These are phyloP conservation scores for Hypoxylon sp. DNA, from an alignment of 2,329 filamentous ascomycete species.

Conservation along the genomic window DNA sequence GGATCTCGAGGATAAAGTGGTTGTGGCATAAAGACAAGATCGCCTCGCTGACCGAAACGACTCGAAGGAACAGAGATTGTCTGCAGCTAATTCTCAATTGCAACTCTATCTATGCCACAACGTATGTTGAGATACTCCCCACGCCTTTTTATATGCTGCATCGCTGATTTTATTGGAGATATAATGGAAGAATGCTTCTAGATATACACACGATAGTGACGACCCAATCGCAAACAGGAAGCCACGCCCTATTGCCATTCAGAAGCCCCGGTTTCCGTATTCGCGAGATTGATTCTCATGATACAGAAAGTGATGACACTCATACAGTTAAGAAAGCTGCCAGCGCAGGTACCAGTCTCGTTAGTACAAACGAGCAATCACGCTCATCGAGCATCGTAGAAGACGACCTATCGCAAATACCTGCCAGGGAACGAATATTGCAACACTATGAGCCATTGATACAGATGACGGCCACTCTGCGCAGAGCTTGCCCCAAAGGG, in stretches of 20 bases:
- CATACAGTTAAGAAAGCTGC: neutral
- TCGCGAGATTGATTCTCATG: neutral
- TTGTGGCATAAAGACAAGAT: constrained; percentile 10
- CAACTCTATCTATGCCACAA: neutral
- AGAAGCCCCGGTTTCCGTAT: neutral
- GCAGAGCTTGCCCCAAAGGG: constrained; percentile 9
- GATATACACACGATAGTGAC: constrained; percentile 20
- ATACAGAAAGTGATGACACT: neutral
- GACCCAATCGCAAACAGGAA: neutral
- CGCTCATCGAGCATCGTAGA: neutral
- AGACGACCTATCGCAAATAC: neutral
- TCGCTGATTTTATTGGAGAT: constrained; percentile 3
- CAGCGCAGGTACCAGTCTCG: neutral
- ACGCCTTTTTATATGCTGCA: too few species aligned
- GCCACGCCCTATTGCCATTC: neutral
- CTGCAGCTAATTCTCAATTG: constrained; percentile 5
- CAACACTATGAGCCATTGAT: constrained; percentile 3
- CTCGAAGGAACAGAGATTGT: constrained; percentile 2
- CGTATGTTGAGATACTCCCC: neutral
- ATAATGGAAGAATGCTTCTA: constrained; percentile 17
- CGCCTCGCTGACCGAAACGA: neutral
- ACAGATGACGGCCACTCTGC: constrained; percentile 16
- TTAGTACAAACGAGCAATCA: too few species aligned
- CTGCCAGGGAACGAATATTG: neutral
- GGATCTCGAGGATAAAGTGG: constrained; percentile 10